Percentiles rank a stretch among this genome's conserved stretches.
phyloP scores from a whole-genome alignment of 345 rosid species.

The Euphorbia peplus region DNA sequence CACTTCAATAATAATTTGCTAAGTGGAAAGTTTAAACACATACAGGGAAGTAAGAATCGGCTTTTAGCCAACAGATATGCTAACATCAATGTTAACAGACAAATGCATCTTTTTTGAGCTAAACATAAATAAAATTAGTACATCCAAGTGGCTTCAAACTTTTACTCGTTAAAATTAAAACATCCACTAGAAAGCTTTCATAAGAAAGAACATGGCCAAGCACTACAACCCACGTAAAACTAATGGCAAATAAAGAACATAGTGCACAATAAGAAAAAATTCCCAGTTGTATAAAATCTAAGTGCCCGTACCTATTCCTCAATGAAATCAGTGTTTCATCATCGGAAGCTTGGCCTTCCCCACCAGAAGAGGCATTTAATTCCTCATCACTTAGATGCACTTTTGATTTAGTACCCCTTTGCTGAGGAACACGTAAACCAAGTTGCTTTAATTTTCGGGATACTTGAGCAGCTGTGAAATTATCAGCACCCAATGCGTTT shows the following conservation, averaged over 20 bases:
- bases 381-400: conserved; percentile 52
- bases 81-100: neutral
- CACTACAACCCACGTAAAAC: neutral
- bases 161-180: neutral
- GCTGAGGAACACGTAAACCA: conserved; percentile 48
- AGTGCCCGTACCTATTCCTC: conserved; percentile 49
- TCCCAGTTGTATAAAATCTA: conserved; percentile 1
- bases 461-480: conserved; percentile 68
- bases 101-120: neutral
- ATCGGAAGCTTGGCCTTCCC: conserved; percentile 38
- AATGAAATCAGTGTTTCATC: conserved; percentile 63
- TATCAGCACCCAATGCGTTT: conserved; percentile 59
- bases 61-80: neutral
- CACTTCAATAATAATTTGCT: neutral
- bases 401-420: conserved; percentile 38
- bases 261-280: neutral
- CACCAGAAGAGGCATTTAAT: conserved; percentile 31
- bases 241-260: neutral
- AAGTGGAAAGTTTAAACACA: neutral
- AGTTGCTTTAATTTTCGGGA: conserved; percentile 82
- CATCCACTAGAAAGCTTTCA: neutral
- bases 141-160: neutral
- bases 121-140: neutral
- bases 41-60: neutral
- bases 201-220: neutral